phyloP scores from a whole-genome alignment of 108 stramenopile genomes.

The Chaetoceros tenuissimus region DNA sequence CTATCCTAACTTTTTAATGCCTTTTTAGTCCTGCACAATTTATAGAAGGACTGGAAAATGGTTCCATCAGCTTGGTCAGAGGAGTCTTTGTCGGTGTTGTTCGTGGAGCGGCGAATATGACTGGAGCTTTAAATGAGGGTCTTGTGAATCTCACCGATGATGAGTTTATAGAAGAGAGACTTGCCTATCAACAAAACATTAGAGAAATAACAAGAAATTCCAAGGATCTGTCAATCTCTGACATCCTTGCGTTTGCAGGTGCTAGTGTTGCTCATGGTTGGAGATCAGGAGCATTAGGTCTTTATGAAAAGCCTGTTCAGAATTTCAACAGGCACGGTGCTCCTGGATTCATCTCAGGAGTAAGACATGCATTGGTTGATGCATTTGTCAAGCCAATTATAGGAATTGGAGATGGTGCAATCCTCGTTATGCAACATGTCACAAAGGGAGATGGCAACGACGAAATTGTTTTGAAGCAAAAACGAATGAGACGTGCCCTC shows the following conservation, averaged over 20 bases:
- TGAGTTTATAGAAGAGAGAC: conserved; percentile 65
- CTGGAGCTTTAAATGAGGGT: conserved; percentile 63
- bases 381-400: conserved; percentile 74
- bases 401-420: conserved; percentile 74
- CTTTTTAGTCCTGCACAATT: conserved; percentile 56
- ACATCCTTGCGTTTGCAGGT: conserved; percentile 56
- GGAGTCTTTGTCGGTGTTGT: conserved; percentile 76
- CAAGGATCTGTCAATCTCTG: conserved; percentile 39
- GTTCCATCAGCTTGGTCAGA: conserved; percentile 62
- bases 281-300: conserved; percentile 57
- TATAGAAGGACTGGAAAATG: conserved; percentile 67
- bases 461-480: not conserved
- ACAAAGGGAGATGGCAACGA: conserved; percentile 9
- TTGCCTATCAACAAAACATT: conserved; percentile 59
- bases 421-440: conserved; percentile 77
- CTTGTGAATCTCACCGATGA: conserved; percentile 68
- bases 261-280: conserved; percentile 54
- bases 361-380: conserved; percentile 64
- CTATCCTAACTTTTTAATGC: conserved; percentile 1
- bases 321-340: conserved; percentile 70
- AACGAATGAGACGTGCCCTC: conserved; percentile 43
- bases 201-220: conserved; percentile 44
- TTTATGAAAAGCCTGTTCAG: conserved; percentile 59
- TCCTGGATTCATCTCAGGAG: conserved; percentile 62
- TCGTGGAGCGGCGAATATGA: conserved; percentile 64